Base-by-base conservation (phyloP, 768 basidiomycete species). In the Serpula lacrymans region DNA sequence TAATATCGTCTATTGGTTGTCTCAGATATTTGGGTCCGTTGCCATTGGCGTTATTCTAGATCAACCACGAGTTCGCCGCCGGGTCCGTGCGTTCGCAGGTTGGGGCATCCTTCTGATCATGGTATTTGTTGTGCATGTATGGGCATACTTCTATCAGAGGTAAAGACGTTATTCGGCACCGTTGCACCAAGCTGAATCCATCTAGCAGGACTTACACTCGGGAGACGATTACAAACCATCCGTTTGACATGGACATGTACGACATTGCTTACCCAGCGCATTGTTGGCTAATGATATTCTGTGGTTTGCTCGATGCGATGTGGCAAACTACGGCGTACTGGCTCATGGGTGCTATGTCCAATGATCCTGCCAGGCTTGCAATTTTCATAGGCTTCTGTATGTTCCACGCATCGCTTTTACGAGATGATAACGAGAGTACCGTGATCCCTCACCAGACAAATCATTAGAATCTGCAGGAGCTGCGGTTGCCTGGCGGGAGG, bases 311-410 rank as follows among this genome's bases (percentile, higher is more conserved):
- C 32, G 87, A 90, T 49, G 69, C 88, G 1, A 81, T 86, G 76
- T 90, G 86, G 84, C 88, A 89, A 57, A 87, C 83, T 3, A 77
- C 75, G 0, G 75, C 75, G 7, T 86, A 87, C 57, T 87, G 84
- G 84, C 67, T 84, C 54, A 84, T 86, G 70, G 87, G 88, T 29
- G 81, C 84, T 7, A 84, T 91, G 80, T 84, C 83, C 17, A 88
- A 89, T 46, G 80, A 88, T 52, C 78, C 83, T 6, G 75, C 71
- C 4, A 86, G 85, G 55, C 73, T 91, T 14, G 87, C 87, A 0
- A 74, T 87, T 55, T 82, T 88, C 52, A 63, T 81, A 5, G 88
- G 88, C 20, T 84, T 90, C 51, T 88, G 85, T 88, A 55, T 47
- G 82, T 67, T 3, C 41, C 7, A 16, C 40, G 39, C 17, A 21